Conservation (phyloP, 2,329 filamentous ascomycete genomes). For the Talaromyces piceae region DNA sequence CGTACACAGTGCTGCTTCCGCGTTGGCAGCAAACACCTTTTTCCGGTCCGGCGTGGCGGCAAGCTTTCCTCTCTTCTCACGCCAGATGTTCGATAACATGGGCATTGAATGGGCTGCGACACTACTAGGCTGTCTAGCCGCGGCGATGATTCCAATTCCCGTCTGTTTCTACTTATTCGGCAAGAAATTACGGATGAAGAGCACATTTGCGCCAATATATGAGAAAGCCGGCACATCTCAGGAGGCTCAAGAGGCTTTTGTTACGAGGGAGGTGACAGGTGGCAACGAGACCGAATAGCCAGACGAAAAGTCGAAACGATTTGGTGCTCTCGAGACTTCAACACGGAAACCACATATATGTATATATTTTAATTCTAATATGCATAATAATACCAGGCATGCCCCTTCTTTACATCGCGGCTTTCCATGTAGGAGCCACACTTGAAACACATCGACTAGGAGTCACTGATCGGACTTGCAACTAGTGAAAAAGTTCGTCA, state of each 20-base stretch:
- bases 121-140: slow-evolving; percentile 29
- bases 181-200: slow-evolving; percentile 18
- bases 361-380: no score
- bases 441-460: no score
- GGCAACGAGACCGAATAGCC: neutral
- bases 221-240: neutral
- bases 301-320: neutral
- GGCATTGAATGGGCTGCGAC: slow-evolving; percentile 34
- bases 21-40: slow-evolving; percentile 33
- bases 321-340: no score
- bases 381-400: neutral
- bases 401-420: no score
- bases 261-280: neutral
- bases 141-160: slow-evolving; percentile 32
- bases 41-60: slow-evolving; percentile 31
- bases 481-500: neutral
- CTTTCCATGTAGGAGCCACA: no score
- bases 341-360: no score
- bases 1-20: slow-evolving; percentile 28
- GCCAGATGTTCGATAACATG: slow-evolving; percentile 31
- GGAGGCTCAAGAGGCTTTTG: neutral
- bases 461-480: no score
- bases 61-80: slow-evolving; percentile 30
- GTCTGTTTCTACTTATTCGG: slow-evolving; percentile 27
- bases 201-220: neutral